Evolutionary conservation across 345 rosid genomes (phyloP).

Genomic region (Angophora floribunda): DNA sequence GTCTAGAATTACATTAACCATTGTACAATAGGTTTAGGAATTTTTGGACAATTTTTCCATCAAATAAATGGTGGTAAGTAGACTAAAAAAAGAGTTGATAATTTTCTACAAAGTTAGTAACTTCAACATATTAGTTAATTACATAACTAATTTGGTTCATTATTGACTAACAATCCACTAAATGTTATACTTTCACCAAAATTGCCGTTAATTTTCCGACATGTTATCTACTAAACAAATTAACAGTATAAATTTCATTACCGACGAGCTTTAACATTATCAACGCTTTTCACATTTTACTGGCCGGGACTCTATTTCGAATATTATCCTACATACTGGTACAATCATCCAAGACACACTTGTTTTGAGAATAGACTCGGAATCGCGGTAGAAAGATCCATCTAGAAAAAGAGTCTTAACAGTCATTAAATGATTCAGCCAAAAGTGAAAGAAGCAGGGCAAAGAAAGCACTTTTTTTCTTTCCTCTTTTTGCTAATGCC

Average conservation of each 20-base stretch:
- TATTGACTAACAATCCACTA: neutral
- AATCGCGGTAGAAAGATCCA: neutral
- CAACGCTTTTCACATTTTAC: neutral
- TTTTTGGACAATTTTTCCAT: neutral
- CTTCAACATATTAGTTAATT: neutral
- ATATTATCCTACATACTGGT: neutral
- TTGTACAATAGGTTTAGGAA: neutral
- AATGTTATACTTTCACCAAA: neutral
- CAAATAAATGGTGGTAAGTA: neutral
- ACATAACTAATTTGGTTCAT: neutral
- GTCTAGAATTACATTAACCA: too few relatives aligned
- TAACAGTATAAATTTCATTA: neutral
- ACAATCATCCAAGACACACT: neutral
- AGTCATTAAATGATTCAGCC: neutral
- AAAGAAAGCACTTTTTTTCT: neutral
- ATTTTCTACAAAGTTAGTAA: neutral
- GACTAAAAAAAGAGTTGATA: neutral
- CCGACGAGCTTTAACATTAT: neutral
- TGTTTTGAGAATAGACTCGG: neutral
- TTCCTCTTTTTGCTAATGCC: neutral
- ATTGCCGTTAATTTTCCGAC: too few relatives aligned
- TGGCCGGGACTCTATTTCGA: neutral
- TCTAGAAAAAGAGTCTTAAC: neutral
- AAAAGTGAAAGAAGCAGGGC: neutral
- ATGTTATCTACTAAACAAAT: neutral